A percentile compares a stretch with the other conserved stretches of the same genome.
Conservation (phyloP, 371 early-diverging fungal species). For the Catenaria anguillulae region DNA sequence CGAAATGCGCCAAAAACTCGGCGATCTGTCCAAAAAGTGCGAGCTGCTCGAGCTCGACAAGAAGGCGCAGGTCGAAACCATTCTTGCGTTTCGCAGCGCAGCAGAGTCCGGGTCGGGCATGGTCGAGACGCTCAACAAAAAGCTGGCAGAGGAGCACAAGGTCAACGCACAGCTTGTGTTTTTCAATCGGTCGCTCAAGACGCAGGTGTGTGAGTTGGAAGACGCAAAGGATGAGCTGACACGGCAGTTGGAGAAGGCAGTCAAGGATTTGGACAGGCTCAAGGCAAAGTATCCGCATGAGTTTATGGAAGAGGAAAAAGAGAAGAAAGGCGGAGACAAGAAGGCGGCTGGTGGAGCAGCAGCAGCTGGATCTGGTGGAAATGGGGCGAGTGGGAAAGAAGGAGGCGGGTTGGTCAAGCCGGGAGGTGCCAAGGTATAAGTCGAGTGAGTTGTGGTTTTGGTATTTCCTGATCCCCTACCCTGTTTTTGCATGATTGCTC, state of each 20-base stretch:
- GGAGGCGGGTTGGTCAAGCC: no score
- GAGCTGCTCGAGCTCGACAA: neutral
- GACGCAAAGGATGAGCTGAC: neutral
- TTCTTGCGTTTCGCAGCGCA: neutral
- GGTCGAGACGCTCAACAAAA: neutral
- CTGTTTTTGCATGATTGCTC: no score
- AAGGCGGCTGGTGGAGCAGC: no score
- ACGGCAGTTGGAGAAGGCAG: neutral
- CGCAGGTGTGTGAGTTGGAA: conserved; percentile 1
- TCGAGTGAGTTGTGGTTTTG: no score
- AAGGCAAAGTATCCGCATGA: no score
- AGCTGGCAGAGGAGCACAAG: conserved; percentile 1
- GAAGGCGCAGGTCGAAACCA: neutral
- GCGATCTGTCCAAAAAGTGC: neutral
- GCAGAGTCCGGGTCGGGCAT: neutral
- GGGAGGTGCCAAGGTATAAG: no score
- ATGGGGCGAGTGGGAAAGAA: no score
- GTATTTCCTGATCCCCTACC: no score
- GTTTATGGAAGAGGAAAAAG: no score
- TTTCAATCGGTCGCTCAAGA: conserved; percentile 4
- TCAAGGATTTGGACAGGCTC: neutral
- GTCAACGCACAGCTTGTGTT: conserved; percentile 1
- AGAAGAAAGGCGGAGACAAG: no score
- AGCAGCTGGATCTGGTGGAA: no score
- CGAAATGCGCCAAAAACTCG: neutral